Conservation (phyloP, 331 rosid genomes). For the Rhamnella rubrinervis region DNA sequence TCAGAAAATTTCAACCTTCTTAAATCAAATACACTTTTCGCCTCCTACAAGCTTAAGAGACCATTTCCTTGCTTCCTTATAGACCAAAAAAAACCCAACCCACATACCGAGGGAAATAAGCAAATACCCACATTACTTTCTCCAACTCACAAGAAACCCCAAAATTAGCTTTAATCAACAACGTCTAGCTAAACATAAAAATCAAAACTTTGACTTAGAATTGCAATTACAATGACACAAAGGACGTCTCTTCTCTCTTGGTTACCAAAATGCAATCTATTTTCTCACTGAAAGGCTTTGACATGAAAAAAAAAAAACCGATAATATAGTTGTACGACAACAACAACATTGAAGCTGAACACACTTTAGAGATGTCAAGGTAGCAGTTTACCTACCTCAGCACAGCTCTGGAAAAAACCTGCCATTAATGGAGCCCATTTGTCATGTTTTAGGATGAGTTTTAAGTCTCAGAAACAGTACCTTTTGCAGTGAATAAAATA, state of each 20-base stretch:
- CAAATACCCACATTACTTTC: slow-evolving; percentile 34
- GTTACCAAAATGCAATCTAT: slow-evolving; percentile 5
- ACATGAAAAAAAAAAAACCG: not conserved
- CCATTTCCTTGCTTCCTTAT: slow-evolving; percentile 30
- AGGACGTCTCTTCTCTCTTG: not conserved
- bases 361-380: slow-evolving; percentile 43
- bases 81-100: slow-evolving; percentile 40
- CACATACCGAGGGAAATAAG: slow-evolving; percentile 44
- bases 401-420: slow-evolving; percentile 27
- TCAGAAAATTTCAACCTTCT: slow-evolving; percentile 5
- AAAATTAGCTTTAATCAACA: slow-evolving; percentile 14
- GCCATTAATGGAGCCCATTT: slow-evolving; percentile 33
- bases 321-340: not conserved
- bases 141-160: slow-evolving; percentile 34
- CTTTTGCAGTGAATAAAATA: slow-evolving; percentile 8
- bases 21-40: slow-evolving; percentile 17
- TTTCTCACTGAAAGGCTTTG: slow-evolving; percentile 7
- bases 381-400: slow-evolving; percentile 64
- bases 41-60: slow-evolving; percentile 26
- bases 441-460: slow-evolving; percentile 22
- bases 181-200: not conserved
- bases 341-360: slow-evolving; percentile 27
- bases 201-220: slow-evolving; percentile 25
- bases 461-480: slow-evolving; percentile 8
- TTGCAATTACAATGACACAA: slow-evolving; percentile 2